A percentile compares a stretch with the other conserved stretches of the same genome.
Evolutionary conservation across 1,284 basidiomycete species (phyloP).

Genomic region (Malassezia equina): DNA sequence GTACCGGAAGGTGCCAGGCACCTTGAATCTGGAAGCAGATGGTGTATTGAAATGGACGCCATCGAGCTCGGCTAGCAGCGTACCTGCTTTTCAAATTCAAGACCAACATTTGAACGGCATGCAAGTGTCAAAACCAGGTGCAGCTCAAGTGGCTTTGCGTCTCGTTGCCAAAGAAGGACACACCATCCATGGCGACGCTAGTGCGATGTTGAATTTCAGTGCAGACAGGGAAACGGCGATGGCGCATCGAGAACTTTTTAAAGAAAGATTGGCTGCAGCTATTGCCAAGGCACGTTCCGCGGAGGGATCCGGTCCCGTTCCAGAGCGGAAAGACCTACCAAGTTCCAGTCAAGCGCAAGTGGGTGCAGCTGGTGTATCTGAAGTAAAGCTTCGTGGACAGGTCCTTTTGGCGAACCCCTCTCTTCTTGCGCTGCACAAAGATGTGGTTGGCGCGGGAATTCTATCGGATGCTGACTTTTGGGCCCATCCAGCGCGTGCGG

Average conservation of each 20-base stretch:
- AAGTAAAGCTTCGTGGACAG: slow-evolving; percentile 35
- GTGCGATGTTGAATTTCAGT: slow-evolving; percentile 29
- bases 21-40: slow-evolving; percentile 20
- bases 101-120: slow-evolving; percentile 27
- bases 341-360: slow-evolving; percentile 1
- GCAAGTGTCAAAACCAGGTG: slow-evolving; percentile 30
- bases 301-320: neutral
- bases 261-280: slow-evolving; percentile 26
- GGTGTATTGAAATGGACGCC: slow-evolving; percentile 24
- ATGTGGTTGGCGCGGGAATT: slow-evolving; percentile 35
- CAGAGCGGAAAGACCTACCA: neutral
- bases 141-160: slow-evolving; percentile 32
- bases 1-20: slow-evolving; percentile 30
- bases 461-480: slow-evolving; percentile 43
- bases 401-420: slow-evolving; percentile 35
- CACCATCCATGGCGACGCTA: slow-evolving; percentile 22
- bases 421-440: slow-evolving; percentile 36
- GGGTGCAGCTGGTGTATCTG: slow-evolving; percentile 15
- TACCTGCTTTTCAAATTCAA: slow-evolving; percentile 19
- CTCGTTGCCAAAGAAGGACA: slow-evolving; percentile 24
- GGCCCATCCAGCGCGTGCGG: slow-evolving; percentile 39
- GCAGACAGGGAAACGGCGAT: slow-evolving; percentile 25
- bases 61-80: slow-evolving; percentile 21
- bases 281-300: slow-evolving; percentile 15
- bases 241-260: slow-evolving; percentile 30